Evolutionary conservation across 352 stramenopile genomes (phyloP).

Genomic region (Pythium phragmiticola): DNA sequence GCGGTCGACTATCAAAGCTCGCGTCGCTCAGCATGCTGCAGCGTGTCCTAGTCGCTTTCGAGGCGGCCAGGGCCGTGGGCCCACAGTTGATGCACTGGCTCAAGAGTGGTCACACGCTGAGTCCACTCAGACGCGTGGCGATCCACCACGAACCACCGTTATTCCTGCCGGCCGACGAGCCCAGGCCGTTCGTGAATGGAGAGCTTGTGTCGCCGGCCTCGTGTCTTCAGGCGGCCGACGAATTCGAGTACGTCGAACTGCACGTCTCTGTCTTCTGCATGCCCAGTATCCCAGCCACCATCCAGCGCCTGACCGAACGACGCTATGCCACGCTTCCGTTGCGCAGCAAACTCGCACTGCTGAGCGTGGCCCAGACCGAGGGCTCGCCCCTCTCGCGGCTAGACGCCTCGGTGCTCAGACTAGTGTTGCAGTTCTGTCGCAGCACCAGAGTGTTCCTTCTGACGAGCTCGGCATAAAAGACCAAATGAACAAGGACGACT

Average conservation of each 20-base stretch:
- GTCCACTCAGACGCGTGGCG: neutral
- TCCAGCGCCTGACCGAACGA: neutral
- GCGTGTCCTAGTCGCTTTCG: neutral
- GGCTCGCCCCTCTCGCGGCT: neutral
- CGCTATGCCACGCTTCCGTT: neutral
- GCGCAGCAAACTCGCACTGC: neutral
- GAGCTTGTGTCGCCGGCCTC: neutral
- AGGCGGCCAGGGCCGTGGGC: neutral
- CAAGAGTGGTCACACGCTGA: neutral
- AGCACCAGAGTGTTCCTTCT: neutral
- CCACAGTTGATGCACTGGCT: neutral
- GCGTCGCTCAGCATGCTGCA: constrained; percentile 1
- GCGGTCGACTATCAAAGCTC: neutral
- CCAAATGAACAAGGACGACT: too few relatives aligned
- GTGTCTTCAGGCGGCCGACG: neutral
- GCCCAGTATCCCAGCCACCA: neutral
- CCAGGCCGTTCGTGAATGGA: neutral
- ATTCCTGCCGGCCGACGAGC: neutral
- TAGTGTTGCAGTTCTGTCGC: neutral
- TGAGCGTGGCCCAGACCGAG: neutral
- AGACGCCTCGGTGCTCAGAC: neutral
- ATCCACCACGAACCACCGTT: neutral
- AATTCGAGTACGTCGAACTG: neutral
- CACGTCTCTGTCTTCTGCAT: neutral
- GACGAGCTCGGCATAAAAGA: too few relatives aligned